Percentiles rank a stretch among this genome's conserved stretches.
These are phyloP conservation scores for Akanthomyces muscarius DNA, from an alignment of 2,329 filamentous ascomycete species.

Conservation along the genomic window DNA sequence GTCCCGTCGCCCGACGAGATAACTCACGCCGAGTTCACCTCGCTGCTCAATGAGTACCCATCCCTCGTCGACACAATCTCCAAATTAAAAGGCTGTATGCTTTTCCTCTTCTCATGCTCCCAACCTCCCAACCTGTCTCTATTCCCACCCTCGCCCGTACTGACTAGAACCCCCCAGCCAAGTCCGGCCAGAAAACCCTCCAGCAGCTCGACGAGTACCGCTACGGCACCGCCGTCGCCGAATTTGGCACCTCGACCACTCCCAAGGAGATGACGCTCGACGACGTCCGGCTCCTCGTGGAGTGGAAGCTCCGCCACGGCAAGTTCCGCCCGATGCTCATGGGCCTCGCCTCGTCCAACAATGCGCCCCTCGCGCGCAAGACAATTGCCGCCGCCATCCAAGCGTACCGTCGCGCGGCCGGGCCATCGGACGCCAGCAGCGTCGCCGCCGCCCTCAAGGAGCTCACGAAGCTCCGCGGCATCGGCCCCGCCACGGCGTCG, in stretches of 20 bases:
- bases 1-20: constrained; percentile 22
- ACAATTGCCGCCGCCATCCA: constrained; percentile 51
- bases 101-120: constrained; percentile 9
- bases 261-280: constrained; percentile 46
- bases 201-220: constrained; percentile 57
- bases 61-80: constrained; percentile 42
- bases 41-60: constrained; percentile 37
- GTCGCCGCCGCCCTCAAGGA: constrained; percentile 47
- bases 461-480: constrained; percentile 62
- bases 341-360: constrained; percentile 60
- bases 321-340: constrained; percentile 59
- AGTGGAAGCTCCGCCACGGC: constrained; percentile 70
- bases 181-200: constrained; percentile 48
- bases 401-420: constrained; percentile 35
- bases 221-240: constrained; percentile 48
- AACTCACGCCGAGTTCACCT: constrained; percentile 32
- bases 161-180: constrained; percentile 32
- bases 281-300: constrained; percentile 58
- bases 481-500: constrained; percentile 76
- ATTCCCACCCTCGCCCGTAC: background rate
- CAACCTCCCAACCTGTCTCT: background rate
- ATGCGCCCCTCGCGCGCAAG: constrained; percentile 39
- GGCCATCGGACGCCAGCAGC: no score
- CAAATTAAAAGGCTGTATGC: constrained; percentile 41
- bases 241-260: constrained; percentile 38